Evolutionary conservation across 495 filamentous ascomycete genomes (phyloP), one percentile per base, ranked within the genome.

Genomic region (Penicillium fimorum): DNA sequence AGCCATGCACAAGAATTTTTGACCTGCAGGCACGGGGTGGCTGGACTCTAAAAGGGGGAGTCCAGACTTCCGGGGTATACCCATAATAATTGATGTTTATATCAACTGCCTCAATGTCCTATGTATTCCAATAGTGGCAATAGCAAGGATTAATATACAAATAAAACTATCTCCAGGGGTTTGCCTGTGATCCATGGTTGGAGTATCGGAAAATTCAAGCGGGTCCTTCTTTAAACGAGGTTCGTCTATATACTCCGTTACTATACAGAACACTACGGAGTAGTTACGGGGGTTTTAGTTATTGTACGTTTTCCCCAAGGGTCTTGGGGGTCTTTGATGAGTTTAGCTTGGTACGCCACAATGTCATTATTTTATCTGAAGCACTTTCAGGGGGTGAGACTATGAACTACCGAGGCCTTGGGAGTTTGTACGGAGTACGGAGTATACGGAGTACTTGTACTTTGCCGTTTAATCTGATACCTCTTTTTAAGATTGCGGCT

Each of bases 1-100:
- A 52, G 37, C 50, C 22, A 40, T 56, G 47, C 54, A 57, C 57
- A 60, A 58, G 54, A 52, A 42, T 57, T 50, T 58, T 58, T 45
- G 25, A 43, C 58, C 61, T 61, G 61, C 61, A 61, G 61, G 45
- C 40, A 44, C 57, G 57, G 47, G 24, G 24, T 58, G 17, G 50
- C 50, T 53, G 38, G 57, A 44, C 37, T 37, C 33, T 33, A 50
- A 38, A 38, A n/a, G n/a, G n/a, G 18, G 17, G 13, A 42, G 22
- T 58, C 56, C 47, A 56, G 51, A 46, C 55, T 45, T 37, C 57
- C 8, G 44, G 51, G 45, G 25, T 29, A 40, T 25, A 22, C 20
- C 29, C 30, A 53, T 32, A 43, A 33, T 27, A 32, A 27, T n/a
- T 43, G 33, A n/a, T 27, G 11, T 25, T 18, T 20, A 22, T 52